phyloP scores from a whole-genome alignment of 148 eudicot species.

The Rhododendron molle region DNA sequence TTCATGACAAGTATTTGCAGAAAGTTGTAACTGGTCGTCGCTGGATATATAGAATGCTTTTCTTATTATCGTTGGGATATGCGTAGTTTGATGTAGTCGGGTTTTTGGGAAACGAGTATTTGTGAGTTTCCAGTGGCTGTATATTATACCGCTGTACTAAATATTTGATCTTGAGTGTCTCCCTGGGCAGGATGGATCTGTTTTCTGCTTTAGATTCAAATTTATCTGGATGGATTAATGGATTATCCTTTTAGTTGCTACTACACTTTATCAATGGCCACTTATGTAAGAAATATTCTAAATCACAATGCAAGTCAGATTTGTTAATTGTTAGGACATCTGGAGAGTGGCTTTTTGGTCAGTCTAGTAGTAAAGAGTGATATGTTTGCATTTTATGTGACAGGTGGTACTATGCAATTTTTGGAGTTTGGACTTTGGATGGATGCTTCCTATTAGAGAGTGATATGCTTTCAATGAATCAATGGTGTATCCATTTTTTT shows the following conservation, averaged over 20 bases:
- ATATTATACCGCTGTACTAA: not conserved
- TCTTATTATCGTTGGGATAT: not conserved
- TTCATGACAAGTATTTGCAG: not conserved
- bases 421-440: no score
- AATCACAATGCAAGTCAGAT: not conserved
- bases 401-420: no score
- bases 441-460: no score
- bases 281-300: not conserved
- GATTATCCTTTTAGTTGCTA: not conserved
- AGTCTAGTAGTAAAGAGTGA: no score
- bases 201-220: not conserved
- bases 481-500: no score
- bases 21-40: constrained; percentile 4
- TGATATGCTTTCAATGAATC: no score
- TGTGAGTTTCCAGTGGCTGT: not conserved
- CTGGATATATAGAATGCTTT: not conserved
- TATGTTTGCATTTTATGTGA: no score
- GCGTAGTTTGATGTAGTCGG: no score
- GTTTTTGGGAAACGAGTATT: not conserved
- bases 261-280: not conserved
- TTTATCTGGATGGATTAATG: not conserved
- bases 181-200: not conserved
- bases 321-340: no score
- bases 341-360: no score
- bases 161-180: not conserved